These are phyloP conservation scores for Volutella citrinella DNA, from an alignment of 2,329 filamentous ascomycete genomes.

Conservation along the genomic window DNA sequence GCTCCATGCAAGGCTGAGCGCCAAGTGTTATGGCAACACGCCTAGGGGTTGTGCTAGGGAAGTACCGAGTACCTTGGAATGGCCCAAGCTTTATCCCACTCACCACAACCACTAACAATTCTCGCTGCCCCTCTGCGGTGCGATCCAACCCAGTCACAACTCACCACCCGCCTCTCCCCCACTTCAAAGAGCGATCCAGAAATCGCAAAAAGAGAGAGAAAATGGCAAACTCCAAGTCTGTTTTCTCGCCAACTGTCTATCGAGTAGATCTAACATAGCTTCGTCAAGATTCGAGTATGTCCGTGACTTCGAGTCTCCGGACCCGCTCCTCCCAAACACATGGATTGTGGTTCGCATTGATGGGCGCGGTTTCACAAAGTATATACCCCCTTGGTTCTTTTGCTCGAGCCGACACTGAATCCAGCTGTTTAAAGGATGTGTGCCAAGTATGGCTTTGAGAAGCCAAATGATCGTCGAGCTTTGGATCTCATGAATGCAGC, in stretches of 20 bases:
- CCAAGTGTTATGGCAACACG: background rate
- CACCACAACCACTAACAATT: conserved; percentile 25
- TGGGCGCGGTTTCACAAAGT: conserved; percentile 94
- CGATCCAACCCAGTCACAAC: background rate
- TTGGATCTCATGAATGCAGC: conserved; percentile 93
- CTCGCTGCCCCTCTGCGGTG: conserved; percentile 20
- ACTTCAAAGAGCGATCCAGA: no score
- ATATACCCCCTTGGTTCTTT: no score
- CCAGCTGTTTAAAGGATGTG: conserved; percentile 70
- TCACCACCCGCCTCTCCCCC: no score
- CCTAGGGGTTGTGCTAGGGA: conserved; percentile 12
- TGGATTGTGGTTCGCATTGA: conserved; percentile 96
- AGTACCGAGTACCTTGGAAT: conserved; percentile 5
- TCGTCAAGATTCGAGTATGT: conserved; percentile 84
- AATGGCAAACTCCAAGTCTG: conserved; percentile 58
- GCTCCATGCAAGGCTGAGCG: conserved; percentile 35
- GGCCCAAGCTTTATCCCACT: conserved; percentile 11
- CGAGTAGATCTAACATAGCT: no score
- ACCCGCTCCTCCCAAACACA: conserved; percentile 80
- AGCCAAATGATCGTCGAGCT: conserved; percentile 87
- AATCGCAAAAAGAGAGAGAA: conserved; percentile 14
- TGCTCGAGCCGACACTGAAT: no score
- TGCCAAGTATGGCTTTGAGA: conserved; percentile 77
- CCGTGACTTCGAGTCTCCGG: conserved; percentile 79
- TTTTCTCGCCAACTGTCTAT: no score